phyloP scores from a whole-genome alignment of 352 stramenopile genomes.

The Phytophthora chlamydospora region DNA sequence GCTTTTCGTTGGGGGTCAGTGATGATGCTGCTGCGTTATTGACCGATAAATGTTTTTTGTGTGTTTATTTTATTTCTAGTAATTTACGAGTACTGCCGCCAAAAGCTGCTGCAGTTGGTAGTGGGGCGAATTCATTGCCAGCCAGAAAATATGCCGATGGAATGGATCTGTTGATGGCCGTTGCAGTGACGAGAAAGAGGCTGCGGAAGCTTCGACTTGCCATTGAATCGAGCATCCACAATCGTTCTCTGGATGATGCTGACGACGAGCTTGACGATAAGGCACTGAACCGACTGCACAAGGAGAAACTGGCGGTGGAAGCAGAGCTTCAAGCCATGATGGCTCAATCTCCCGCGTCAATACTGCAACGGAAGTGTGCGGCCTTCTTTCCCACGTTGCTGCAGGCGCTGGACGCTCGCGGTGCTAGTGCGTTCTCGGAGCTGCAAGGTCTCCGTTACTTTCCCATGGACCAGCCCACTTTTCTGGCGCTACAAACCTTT shows the following conservation, averaged over 20 bases:
- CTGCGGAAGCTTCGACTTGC: conserved; percentile 52
- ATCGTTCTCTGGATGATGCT: conserved; percentile 10
- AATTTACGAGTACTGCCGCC: conserved; percentile 35
- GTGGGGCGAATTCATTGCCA: background rate
- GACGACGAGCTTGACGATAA: conserved; percentile 8
- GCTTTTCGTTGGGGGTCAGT: no score
- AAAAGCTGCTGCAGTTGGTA: background rate
- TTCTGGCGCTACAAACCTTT: conserved; percentile 61
- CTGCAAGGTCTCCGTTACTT: conserved; percentile 55
- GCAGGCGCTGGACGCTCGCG: conserved; percentile 35
- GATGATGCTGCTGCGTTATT: background rate
- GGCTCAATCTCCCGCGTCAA: conserved; percentile 34
- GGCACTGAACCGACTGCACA: conserved; percentile 8
- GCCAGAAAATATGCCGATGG: conserved; percentile 38
- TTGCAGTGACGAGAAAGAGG: conserved; percentile 42
- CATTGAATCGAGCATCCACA: conserved; percentile 28
- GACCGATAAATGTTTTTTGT: background rate
- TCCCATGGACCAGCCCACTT: conserved; percentile 53
- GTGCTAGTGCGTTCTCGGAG: conserved; percentile 46
- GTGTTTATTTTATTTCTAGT: conserved; percentile 5
- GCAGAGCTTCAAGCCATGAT: conserved; percentile 38
- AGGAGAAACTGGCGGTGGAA: conserved; percentile 23
- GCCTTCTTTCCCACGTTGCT: conserved; percentile 57
- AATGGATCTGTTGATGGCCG: conserved; percentile 55
- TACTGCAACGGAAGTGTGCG: conserved; percentile 37